These are phyloP conservation scores for Xanthoparmelia taractica DNA, from an alignment of 495 filamentous ascomycete genomes.

Conservation along the genomic window DNA sequence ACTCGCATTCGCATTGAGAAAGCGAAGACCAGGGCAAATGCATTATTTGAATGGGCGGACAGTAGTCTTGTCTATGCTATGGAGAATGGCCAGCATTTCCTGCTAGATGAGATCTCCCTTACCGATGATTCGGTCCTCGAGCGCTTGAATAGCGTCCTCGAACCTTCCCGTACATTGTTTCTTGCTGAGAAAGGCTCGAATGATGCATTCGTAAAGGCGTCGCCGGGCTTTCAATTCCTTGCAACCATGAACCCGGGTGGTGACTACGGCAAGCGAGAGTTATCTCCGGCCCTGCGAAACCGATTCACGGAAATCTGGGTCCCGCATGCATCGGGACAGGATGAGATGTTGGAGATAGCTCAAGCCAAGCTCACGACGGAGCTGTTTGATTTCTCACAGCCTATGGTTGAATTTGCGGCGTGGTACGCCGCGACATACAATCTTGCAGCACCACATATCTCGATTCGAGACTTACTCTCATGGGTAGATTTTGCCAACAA, in stretches of 20 bases:
- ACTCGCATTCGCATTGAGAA: constrained; percentile 50
- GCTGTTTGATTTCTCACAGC: constrained; percentile 43
- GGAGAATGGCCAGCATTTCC: constrained; percentile 80
- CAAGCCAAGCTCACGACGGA: constrained; percentile 54
- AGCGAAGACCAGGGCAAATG: constrained; percentile 57
- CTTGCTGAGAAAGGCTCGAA: constrained; percentile 88
- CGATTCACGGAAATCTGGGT: constrained; percentile 99
- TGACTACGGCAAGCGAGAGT: constrained; percentile 94
- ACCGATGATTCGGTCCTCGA: constrained; percentile 97
- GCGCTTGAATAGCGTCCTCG: constrained; percentile 93
- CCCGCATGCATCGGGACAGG: constrained; percentile 64
- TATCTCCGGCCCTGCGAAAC: constrained; percentile 90
- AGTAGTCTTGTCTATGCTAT: constrained; percentile 93
- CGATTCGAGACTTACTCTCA: constrained; percentile 79
- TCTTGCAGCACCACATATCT: constrained; percentile 63
- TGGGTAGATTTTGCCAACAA: constrained; percentile 93
- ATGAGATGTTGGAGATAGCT: constrained; percentile 84
- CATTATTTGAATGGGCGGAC: constrained; percentile 94
- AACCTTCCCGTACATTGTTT: constrained; percentile 74
- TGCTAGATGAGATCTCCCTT: constrained; percentile 95
- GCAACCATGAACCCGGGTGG: constrained; percentile 99
- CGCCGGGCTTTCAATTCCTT: constrained; percentile 86
- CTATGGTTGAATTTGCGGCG: constrained; percentile 77
- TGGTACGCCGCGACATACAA: constrained; percentile 84
- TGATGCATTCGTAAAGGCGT: constrained; percentile 67